phyloP scores from a whole-genome alignment of 2,329 filamentous ascomycete species.

The Fusarium sp. region DNA sequence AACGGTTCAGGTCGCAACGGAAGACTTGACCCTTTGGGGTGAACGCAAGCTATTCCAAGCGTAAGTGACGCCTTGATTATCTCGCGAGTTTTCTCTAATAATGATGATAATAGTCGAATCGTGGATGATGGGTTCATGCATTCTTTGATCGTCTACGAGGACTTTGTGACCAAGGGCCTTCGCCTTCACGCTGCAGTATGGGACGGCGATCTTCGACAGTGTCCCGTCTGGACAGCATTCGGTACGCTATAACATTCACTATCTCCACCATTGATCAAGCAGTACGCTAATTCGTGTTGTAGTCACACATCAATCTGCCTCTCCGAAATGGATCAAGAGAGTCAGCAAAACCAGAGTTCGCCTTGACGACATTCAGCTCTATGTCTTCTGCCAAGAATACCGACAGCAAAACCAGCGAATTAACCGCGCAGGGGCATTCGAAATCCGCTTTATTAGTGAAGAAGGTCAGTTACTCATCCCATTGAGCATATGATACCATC shows the following conservation, averaged over 20 bases:
- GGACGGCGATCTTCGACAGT: constrained; percentile 66
- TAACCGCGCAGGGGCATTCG: constrained; percentile 62
- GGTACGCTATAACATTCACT: constrained; percentile 55
- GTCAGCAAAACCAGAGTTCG: constrained; percentile 62
- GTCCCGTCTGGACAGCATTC: constrained; percentile 75
- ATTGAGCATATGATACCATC: background rate
- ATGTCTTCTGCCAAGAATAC: constrained; percentile 71
- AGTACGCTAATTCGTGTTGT: constrained; percentile 9
- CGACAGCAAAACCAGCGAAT: constrained; percentile 65
- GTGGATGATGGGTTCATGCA: constrained; percentile 68
- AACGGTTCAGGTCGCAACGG: constrained; percentile 59
- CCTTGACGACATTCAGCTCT: constrained; percentile 68
- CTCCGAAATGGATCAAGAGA: constrained; percentile 65
- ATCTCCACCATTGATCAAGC: background rate
- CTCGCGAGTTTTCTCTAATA: constrained; percentile 16
- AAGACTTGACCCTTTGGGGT: constrained; percentile 62
- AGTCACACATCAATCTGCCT: constrained; percentile 68
- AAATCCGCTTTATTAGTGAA: constrained; percentile 63
- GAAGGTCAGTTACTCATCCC: constrained; percentile 51
- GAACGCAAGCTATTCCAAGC: constrained; percentile 69
- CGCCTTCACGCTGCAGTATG: constrained; percentile 69
- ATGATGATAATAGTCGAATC: constrained; percentile 61
- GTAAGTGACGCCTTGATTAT: constrained; percentile 55
- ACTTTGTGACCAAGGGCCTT: constrained; percentile 61
- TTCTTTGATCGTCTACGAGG: constrained; percentile 67